Base-by-base conservation (phyloP, 1,284 basidiomycete genomes). In the Schizophyllum commune region DNA sequence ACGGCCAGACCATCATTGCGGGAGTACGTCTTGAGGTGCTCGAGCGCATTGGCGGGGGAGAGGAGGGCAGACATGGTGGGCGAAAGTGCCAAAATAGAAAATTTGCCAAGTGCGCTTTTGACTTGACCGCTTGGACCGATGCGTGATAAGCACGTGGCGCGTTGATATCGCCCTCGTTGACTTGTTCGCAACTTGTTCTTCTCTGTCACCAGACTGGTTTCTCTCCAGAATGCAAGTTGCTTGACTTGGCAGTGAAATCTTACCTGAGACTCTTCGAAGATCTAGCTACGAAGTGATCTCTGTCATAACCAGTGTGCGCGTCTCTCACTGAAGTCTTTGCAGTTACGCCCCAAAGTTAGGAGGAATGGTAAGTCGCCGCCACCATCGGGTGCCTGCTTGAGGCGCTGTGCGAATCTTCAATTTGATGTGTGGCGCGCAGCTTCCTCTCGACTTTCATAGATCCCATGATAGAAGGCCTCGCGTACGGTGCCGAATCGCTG, bases 1-100 rank as follows among this genome's bases (percentile, higher is more conserved):
- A 94, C 83, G 63, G 90, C 85, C 59, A 99, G 85, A 52, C 96
- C 97, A 83, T 99, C 97, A n/a, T 78, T 75, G 62, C 80, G 78
- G 54, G 76, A 57, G 75, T 99, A 99, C 15, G 83, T 76, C 66
- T 82, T 78, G 70, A 98, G 88, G 70, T 87, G 82, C 57, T 85
- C 82, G 60, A 96, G 69, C 57, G 94, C 94, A 62, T 76, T 72
- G 55, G 82, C 77, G 56, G 88, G 82, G 68, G 91, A 84, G 68
- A 77, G 75, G 19, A 27, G 27, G 20, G 53, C 53, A 55, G 53
- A 21, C 53, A 55, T 55, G 22, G 71, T 63, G 33, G 62, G 56
- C 8, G 60, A 57, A 52, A 68, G 62, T 67, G 69, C 68, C 54
- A 55, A 52, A 55, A n/a, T 27, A 55, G 19, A 27, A 55, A 55